Conservation (phyloP, 2,329 filamentous ascomycete genomes). For the Monilinia laxa region DNA sequence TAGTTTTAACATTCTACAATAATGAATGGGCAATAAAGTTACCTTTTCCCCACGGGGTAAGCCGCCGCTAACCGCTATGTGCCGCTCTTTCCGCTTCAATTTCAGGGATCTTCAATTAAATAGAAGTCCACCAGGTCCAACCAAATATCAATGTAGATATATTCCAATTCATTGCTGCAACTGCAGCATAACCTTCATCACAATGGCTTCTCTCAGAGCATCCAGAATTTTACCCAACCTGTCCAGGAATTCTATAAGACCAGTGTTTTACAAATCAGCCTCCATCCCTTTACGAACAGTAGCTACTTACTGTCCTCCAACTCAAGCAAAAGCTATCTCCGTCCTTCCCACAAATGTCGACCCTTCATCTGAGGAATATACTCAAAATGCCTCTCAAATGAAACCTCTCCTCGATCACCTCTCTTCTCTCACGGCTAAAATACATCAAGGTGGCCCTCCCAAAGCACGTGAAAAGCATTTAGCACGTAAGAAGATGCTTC, state of each 20-base stretch:
- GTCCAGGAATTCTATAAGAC: conserved; percentile 46
- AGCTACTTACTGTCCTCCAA: conserved; percentile 75
- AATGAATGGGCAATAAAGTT: background rate
- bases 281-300: conserved; percentile 42
- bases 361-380: conserved; percentile 72
- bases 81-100: background rate
- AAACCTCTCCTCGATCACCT: conserved; percentile 67
- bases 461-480: conserved; percentile 88
- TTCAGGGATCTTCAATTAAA: background rate
- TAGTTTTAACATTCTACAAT: background rate
- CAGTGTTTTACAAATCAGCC: conserved; percentile 35
- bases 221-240: conserved; percentile 48
- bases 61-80: conserved; percentile 18
- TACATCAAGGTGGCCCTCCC: conserved; percentile 72
- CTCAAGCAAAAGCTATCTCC: conserved; percentile 82
- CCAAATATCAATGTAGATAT: conserved; percentile 24
- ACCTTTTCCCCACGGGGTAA: conserved; percentile 6
- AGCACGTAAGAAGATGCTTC: conserved; percentile 88
- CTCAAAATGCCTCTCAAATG: conserved; percentile 79
- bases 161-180: conserved; percentile 27
- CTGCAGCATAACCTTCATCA: conserved; percentile 27
- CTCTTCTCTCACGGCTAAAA: conserved; percentile 66
- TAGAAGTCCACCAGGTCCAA: background rate
- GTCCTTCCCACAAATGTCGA: conserved; percentile 76
- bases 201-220: conserved; percentile 51